Percentiles rank a stretch among this genome's conserved stretches.
Conservation (phyloP, 345 rosid genomes). For the Theobroma cacao region DNA sequence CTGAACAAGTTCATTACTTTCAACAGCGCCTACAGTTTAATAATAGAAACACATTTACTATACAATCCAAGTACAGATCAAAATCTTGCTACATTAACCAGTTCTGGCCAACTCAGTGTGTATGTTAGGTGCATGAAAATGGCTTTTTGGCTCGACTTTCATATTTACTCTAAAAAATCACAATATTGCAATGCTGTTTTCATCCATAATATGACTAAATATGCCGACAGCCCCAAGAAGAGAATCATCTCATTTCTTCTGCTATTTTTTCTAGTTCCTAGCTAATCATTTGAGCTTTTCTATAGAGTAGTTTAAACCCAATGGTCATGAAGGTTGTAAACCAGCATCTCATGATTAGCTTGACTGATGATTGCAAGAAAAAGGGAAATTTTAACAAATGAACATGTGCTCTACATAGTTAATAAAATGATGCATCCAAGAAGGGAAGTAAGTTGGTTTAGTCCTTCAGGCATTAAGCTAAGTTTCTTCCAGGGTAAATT, state of each 20-base stretch:
- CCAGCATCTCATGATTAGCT: not conserved
- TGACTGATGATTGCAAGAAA: not conserved
- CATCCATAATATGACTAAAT: not conserved
- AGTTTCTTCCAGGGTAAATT: not conserved
- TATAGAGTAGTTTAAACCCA: not conserved
- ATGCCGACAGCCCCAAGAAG: not conserved
- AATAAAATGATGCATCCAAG: constrained; percentile 1
- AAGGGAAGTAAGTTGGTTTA: not conserved
- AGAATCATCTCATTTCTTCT: not conserved
- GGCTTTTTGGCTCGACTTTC: not conserved
- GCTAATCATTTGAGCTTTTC: not conserved
- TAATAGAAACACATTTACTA: not conserved
- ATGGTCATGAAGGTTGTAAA: not conserved
- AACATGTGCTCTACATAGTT: not conserved
- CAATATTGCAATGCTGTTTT: constrained; percentile 3
- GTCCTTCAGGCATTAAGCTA: not conserved
- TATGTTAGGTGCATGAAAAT: not conserved
- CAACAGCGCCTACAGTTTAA: not conserved
- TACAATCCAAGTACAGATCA: not conserved
- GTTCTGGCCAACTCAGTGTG: not conserved
- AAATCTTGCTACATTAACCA: not conserved
- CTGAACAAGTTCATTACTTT: not conserved
- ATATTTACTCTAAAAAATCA: not conserved
- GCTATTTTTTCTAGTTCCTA: not conserved
- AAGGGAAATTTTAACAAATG: not conserved